Conservation (phyloP, 352 stramenopile species). For the Phytophthora constricta region DNA sequence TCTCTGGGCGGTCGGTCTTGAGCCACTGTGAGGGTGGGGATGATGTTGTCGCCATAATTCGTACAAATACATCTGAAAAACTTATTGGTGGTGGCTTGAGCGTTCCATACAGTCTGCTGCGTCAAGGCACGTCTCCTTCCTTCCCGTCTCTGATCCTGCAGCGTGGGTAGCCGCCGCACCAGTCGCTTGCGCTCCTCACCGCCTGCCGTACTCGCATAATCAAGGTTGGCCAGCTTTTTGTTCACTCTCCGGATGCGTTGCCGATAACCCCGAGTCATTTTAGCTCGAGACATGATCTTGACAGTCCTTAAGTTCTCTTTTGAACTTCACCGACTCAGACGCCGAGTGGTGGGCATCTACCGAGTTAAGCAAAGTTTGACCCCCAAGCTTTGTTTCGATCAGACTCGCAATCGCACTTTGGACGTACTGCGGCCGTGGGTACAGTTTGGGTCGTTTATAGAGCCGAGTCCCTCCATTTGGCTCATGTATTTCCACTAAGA, state of each 20-base stretch:
- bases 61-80: conserved; percentile 10
- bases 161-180: background rate
- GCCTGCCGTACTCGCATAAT: background rate
- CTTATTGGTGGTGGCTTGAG: background rate
- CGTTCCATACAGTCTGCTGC: conserved; percentile 1
- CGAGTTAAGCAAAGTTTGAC: background rate
- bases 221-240: background rate
- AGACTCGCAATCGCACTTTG: background rate
- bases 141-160: background rate
- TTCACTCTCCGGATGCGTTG: background rate
- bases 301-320: background rate
- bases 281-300: background rate
- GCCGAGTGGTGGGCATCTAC: background rate
- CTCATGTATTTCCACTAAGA: background rate
- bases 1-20: background rate
- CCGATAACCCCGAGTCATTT: background rate
- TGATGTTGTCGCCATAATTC: conserved; percentile 2
- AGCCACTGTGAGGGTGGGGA: background rate
- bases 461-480: background rate
- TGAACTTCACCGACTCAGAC: background rate
- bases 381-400: background rate
- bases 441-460: background rate
- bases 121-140: background rate
- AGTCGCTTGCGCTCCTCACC: background rate
- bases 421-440: conserved; percentile 1